phyloP scores from a whole-genome alignment of 108 stramenopile species.

The Cyclostephanos invisitatus region DNA sequence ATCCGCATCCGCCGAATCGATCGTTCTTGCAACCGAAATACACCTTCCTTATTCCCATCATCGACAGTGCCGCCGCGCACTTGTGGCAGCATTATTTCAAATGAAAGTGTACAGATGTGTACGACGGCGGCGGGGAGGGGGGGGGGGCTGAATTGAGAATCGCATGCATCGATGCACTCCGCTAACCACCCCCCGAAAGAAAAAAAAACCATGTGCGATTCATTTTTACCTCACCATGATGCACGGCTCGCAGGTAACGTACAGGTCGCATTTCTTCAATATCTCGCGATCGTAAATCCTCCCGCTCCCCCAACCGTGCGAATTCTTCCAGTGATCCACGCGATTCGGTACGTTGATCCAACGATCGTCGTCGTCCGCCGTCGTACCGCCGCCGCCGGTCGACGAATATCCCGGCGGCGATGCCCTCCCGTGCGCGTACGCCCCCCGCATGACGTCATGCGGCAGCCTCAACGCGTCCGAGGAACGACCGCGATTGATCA shows the following conservation, averaged over 20 bases:
- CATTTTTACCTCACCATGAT: conserved; percentile 84
- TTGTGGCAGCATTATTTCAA: conserved; percentile 1
- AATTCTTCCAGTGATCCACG: conserved; percentile 58
- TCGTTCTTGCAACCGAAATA: conserved; percentile 84
- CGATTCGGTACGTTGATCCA: conserved; percentile 60
- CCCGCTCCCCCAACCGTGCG: conserved; percentile 58
- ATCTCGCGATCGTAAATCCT: conserved; percentile 54
- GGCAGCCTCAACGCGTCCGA: conserved; percentile 71
- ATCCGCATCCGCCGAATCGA: conserved; percentile 86
- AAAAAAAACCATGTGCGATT: no score
- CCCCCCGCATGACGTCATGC: conserved; percentile 32
- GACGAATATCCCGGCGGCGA: conserved; percentile 24
- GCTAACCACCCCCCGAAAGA: no score
- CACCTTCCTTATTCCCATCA: conserved; percentile 69
- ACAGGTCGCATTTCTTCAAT: conserved; percentile 60
- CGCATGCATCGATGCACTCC: no score
- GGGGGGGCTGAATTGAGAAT: no score
- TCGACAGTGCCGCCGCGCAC: conserved; percentile 85
- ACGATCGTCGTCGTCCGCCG: conserved; percentile 46
- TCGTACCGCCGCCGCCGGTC: no score
- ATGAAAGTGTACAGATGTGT: no score
- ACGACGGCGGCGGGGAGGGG: no score
- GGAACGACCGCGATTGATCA: conserved; percentile 61
- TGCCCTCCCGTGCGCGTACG: conserved; percentile 45
- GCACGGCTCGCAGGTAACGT: conserved; percentile 90